Percentiles rank a stretch among this genome's conserved stretches.
Evolutionary conservation across 345 rosid species (phyloP).

Genomic region (Eucalyptus tenuipes): DNA sequence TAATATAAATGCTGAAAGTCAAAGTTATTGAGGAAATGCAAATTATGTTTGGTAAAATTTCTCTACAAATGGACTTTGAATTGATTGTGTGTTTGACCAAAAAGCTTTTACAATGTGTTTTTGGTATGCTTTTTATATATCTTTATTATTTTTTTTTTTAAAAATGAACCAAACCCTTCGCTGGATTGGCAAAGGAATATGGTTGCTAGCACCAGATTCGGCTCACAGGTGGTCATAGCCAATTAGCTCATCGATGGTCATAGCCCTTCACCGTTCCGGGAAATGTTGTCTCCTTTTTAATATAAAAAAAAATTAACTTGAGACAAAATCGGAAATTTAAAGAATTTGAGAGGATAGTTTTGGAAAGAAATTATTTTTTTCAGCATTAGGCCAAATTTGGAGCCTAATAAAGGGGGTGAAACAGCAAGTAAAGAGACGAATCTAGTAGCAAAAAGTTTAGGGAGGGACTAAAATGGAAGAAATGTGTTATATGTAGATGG

Average conservation of each 20-base stretch:
- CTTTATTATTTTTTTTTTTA: too few relatives aligned
- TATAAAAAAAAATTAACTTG: too few relatives aligned
- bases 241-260: fast-evolving
- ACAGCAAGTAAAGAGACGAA: neutral
- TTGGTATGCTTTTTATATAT: too few relatives aligned
- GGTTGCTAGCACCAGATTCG: fast-evolving
- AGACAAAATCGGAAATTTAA: fast-evolving
- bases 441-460: neutral
- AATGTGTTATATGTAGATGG: neutral
- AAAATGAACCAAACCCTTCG: fast-evolving
- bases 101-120: neutral
- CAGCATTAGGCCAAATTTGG: neutral
- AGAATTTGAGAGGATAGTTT: too few relatives aligned
- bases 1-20: too few relatives aligned
- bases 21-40: too few relatives aligned
- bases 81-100: neutral
- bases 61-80: fast-evolving
- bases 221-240: fast-evolving
- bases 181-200: fast-evolving
- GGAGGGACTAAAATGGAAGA: neutral
- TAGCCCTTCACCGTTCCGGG: fast-evolving
- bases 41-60: too few relatives aligned
- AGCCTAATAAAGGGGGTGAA: neutral
- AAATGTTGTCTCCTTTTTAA: too few relatives aligned
- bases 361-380: too few relatives aligned